Base-by-base conservation (phyloP, 1,139 yeast species). In the Pichia cactophila region DNA sequence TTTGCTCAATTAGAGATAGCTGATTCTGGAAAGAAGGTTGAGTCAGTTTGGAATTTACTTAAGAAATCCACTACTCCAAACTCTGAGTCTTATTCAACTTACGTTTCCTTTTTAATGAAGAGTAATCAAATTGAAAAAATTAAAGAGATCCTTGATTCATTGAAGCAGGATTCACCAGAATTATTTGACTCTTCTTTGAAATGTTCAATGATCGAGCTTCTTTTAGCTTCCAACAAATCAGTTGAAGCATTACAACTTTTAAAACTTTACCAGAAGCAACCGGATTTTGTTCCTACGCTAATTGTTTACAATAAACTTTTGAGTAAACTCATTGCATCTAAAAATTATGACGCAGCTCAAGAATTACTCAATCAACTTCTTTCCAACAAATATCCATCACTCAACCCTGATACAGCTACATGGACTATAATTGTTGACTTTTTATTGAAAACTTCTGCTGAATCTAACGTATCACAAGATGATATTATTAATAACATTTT, bases 401-500 rank as follows among this genome's bases (percentile, higher is more conserved):
- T 49, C 29, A 6, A 43, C 10, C 86, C 84, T 31, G 87, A 82
- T 61, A 72, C 80, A 46, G 81, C 80, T 16, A 83, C 92, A 1
- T 79, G 80, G 63, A 77, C 90, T n/a, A 75, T 76, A 39, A 67
- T 83, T 35, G 72, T 83, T 49, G 82, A 83, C 60, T 66, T 74
- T 48, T 71, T 76, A 56, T 73, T 83, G 67, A 80, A 74, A 44
- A 68, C 69, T 42, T 66, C 69, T 10, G 71, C 66, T 48, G 80
- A 46, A 26, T 39, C 50, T 26, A 50, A 82, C 12, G 62, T 53
- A 29, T 41, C 56, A 9, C 33, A 42, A 14, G 70, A 48, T 63
- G 67, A n/a, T 77, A 54, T 83, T 4, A 64, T 72, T 38, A 67
- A 69, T 10, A 66, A 67, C 17, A 61, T 69, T 38, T 58, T 61